Evolutionary conservation across 352 stramenopile species (phyloP), one percentile per base, ranked within the genome.

Genomic region (Thalassiosira hispida): DNA sequence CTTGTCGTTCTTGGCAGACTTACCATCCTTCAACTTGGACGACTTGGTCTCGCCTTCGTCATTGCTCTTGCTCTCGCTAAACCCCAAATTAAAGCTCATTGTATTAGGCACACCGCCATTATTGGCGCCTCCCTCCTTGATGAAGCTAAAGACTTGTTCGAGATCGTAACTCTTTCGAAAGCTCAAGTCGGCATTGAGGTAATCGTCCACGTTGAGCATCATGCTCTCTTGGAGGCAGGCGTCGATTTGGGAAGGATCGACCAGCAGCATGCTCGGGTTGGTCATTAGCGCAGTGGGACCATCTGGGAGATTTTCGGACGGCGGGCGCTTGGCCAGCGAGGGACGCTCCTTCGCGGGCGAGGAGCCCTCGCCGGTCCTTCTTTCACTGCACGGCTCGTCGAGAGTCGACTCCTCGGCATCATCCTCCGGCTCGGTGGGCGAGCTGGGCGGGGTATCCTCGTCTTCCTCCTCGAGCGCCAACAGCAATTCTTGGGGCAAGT

Each of bases 131-230:
- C 29, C 18, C 27, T 78, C 61, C 22, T 61, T 81, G 33, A 81
- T 75, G 23, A 81, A 81, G 31, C 20, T 55, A 55, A 81, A 81
- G 29, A 75, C 46, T 47, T 83, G 75, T 53, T 77, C 75, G 0
- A 83, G 35, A 46, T 83, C 75, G 23, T 83, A 83, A 33, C 56
- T 73, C 38, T 78, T 78, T 9, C 75, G 67, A 38, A 83, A 83
- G 22, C 31, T 68, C 11, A 83, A 62, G 55, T 70, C 77, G 11
- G 46, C 1, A 16, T 71, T 25, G n/a, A 70, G 63, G 40, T 76
- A 51, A 22, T 46, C 59, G 8, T 81, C 63, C 9, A 40, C 47
- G 23, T 51, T 60, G 7, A 75, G 25, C 9, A 25, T 51, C 6
- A 55, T 27, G 16, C 22, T n/a, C 63, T 55, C 23, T 75, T 63